Base-by-base conservation (phyloP, 2,329 filamentous ascomycete species). In the Dactylellina cionopaga region DNA sequence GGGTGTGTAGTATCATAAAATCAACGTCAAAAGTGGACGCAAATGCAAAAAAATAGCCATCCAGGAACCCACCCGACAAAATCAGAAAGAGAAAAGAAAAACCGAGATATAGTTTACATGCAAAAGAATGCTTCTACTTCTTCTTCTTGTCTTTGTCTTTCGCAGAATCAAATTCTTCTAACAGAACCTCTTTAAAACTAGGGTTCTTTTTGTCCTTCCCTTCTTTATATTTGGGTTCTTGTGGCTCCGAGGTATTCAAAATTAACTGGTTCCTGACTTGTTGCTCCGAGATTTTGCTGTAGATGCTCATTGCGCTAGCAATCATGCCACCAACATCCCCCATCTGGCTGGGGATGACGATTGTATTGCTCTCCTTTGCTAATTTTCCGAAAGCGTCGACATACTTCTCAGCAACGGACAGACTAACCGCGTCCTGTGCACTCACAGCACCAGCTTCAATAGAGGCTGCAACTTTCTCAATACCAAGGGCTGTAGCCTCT, bases 291-390 rank as follows among this genome's bases (percentile, higher is more conserved):
- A 99, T 91, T 80, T 96, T 97, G 69, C 94, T 92, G 80, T 96
- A 99, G 15, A 99, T 93, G 60, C 92, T 90, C 84, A 99, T 89
- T 1, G 93, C 95, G 15, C 92, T 96, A 37, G 95, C 93, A 80
- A 99, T 98, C 93, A 99, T 96, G 76, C 92, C 88, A 60, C 92
- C 90, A 77, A 99, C 93, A 79, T 99, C 95, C 72, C 95, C 95
- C 35, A 99, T 92, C 78, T 99, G 98, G 9, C 95, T 95, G 0
- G 95, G 95, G 11, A 99, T 93, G 17, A 99, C 92, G 25, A 99
- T 90, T 3, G 92, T 91, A 2, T 95, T 99, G 77, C 95, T 92
- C 83, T 99, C 93, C 82, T 94, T 95, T 54, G 95, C 95, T 76
- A 99, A 84, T 79, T 93, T 92, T 76, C 87, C 89, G 79, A 98